Evolutionary conservation across 2,329 filamentous ascomycete species (phyloP).

Genomic region (Fusarium sp.): DNA sequence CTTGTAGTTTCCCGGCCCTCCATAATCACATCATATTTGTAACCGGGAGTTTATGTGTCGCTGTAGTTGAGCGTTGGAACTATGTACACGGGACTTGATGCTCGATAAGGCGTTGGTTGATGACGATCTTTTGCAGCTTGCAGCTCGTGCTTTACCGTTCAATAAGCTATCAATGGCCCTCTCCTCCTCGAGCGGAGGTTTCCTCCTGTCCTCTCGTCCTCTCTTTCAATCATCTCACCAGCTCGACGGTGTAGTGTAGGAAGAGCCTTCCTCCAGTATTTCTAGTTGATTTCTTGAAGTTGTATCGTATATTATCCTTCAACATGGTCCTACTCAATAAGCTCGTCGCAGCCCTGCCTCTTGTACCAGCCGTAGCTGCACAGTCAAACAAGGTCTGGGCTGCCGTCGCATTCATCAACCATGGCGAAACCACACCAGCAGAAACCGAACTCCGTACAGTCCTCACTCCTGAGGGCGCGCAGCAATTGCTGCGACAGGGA

Average conservation of each 20-base stretch:
- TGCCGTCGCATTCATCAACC: constrained; percentile 60
- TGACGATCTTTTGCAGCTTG: constrained; percentile 38
- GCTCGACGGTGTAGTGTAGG: constrained; percentile 15
- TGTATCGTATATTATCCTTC: neutral
- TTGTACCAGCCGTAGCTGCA: constrained; percentile 46
- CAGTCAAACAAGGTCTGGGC: constrained; percentile 61
- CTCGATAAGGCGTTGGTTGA: constrained; percentile 29
- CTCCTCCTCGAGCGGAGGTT: constrained; percentile 8
- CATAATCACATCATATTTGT: constrained; percentile 35
- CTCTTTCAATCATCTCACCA: constrained; percentile 27
- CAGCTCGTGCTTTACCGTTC: constrained; percentile 13
- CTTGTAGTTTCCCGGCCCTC: constrained; percentile 32
- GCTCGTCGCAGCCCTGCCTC: constrained; percentile 22
- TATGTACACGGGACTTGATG: constrained; percentile 37
- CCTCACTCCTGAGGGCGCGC: constrained; percentile 66
- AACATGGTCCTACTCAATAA: constrained; percentile 38
- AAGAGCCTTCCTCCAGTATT: constrained; percentile 4
- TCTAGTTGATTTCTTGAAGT: neutral
- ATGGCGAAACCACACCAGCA: constrained; percentile 66
- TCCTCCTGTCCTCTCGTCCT: constrained; percentile 4
- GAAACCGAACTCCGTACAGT: constrained; percentile 46
- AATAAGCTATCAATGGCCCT: constrained; percentile 27
- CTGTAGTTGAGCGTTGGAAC: neutral
- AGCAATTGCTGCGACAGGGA: constrained; percentile 64
- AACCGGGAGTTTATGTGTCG: constrained; percentile 28